Percentiles rank a stretch among this genome's conserved stretches.
Evolutionary conservation across 148 eudicot genomes (phyloP).

Genomic region (Fagopyrum tataricum): DNA sequence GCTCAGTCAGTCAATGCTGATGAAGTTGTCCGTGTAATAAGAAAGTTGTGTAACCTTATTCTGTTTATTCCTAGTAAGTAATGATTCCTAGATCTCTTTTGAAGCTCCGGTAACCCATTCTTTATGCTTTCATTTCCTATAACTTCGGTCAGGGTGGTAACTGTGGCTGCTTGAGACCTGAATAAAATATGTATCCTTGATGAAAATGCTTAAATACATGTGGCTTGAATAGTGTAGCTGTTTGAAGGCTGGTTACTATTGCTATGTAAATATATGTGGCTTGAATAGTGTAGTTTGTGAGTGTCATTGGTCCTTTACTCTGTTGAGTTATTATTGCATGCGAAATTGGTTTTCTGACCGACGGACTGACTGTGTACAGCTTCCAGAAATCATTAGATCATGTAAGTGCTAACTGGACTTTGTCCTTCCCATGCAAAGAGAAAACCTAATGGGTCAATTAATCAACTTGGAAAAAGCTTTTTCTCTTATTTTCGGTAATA

Average conservation of each 20-base stretch:
- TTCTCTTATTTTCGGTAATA: background rate
- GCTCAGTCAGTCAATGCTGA: slow-evolving; percentile 1
- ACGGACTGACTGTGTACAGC: no score
- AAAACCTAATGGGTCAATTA: background rate
- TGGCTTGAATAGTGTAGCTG: background rate
- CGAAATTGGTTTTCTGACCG: background rate
- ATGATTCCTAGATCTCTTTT: background rate
- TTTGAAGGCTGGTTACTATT: background rate
- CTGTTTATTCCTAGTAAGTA: background rate
- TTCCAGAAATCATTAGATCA: background rate
- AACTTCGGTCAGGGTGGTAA: background rate
- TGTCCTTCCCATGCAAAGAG: background rate
- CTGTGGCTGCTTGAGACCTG: slow-evolving; percentile 6
- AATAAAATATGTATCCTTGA: background rate
- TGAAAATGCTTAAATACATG: background rate
- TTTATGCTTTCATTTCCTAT: background rate
- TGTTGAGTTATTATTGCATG: background rate
- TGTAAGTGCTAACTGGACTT: background rate
- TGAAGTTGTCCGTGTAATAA: background rate
- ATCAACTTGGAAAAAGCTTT: background rate
- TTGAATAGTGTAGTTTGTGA: background rate
- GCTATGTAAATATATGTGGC: background rate
- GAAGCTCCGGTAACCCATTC: background rate
- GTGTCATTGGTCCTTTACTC: background rate
- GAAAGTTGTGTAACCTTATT: slow-evolving; percentile 7